Conservation (phyloP, 1,284 basidiomycete genomes). For the Coniophora puteana region DNA sequence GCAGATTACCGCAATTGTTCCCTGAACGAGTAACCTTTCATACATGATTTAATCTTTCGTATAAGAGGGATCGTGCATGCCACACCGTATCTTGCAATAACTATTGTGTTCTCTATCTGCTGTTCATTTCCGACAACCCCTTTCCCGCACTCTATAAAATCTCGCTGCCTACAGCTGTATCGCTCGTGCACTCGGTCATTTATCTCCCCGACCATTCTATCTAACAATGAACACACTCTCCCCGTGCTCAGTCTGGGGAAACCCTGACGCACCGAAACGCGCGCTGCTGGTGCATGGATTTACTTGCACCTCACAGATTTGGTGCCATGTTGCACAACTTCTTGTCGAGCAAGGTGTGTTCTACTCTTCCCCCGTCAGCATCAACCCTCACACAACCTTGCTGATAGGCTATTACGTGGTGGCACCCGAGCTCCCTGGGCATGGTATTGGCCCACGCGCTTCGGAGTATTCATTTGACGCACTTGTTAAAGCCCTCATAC, state of each 20-base stretch:
- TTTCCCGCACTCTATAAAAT: no score
- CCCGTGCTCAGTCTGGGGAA: neutral
- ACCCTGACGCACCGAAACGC: no score
- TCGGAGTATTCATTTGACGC: neutral
- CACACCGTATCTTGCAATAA: no score
- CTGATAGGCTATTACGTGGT: conserved; percentile 4
- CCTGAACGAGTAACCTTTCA: no score
- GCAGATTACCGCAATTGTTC: no score
- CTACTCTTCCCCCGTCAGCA: neutral
- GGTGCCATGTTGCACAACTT: conserved; percentile 11
- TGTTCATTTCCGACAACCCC: no score
- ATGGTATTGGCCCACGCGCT: conserved; percentile 1
- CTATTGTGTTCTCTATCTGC: no score
- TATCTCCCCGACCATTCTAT: no score
- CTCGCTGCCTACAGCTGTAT: no score
- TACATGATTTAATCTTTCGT: no score
- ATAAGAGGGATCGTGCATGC: no score
- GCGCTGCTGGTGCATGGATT: conserved; percentile 18
- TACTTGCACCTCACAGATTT: conserved; percentile 11
- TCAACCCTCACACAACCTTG: conserved; percentile 1
- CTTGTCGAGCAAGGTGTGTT: conserved; percentile 9
- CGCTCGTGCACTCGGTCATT: no score
- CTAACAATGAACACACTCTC: conserved; percentile 12
- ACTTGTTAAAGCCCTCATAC: conserved; percentile 14
- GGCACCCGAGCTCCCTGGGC: conserved; percentile 4